phyloP scores from a whole-genome alignment of 1,284 basidiomycete genomes.

The Moesziomyces antarcticus region DNA sequence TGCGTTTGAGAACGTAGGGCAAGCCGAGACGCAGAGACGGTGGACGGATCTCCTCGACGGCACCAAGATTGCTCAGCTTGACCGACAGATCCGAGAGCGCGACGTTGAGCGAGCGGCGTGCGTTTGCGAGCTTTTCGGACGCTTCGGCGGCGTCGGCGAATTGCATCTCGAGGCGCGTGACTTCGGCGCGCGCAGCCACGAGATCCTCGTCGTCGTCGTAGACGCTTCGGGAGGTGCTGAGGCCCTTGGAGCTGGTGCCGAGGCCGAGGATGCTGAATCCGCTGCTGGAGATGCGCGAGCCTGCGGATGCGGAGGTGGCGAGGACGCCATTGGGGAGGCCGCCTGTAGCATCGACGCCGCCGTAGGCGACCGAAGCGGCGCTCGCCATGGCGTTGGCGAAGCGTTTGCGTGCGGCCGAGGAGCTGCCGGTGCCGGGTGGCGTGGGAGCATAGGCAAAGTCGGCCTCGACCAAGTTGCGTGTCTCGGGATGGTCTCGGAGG shows the following conservation, averaged over 20 bases:
- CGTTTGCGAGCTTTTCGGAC: slow-evolving; percentile 44
- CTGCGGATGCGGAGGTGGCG: slow-evolving; percentile 45
- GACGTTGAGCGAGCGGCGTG: slow-evolving; percentile 29
- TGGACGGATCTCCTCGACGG: slow-evolving; percentile 46
- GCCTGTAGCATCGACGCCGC: slow-evolving; percentile 43
- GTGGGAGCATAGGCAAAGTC: slow-evolving; percentile 61
- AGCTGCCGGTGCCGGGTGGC: slow-evolving; percentile 43
- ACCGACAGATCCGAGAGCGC: slow-evolving; percentile 32
- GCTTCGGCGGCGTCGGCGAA: slow-evolving; percentile 55
- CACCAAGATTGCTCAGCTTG: slow-evolving; percentile 46
- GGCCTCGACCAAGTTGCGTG: slow-evolving; percentile 59
- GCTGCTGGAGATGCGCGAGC: slow-evolving; percentile 27
- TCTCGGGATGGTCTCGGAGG: slow-evolving; percentile 56
- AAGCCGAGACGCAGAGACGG: slow-evolving; percentile 37
- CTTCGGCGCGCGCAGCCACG: slow-evolving; percentile 56
- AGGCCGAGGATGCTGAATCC: slow-evolving; percentile 45
- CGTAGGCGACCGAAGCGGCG: slow-evolving; percentile 44
- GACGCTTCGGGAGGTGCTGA: slow-evolving; percentile 49
- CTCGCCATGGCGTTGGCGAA: slow-evolving; percentile 53
- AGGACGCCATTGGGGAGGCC: slow-evolving; percentile 53
- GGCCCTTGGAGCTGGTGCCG: slow-evolving; percentile 38
- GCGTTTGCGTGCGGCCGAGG: slow-evolving; percentile 47
- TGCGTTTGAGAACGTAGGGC: slow-evolving; percentile 38
- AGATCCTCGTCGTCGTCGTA: slow-evolving; percentile 60
- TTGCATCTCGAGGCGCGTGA: slow-evolving; percentile 61